Base-by-base conservation (phyloP, 2,329 filamentous ascomycete species). In the Cladorrhinum sp. region DNA sequence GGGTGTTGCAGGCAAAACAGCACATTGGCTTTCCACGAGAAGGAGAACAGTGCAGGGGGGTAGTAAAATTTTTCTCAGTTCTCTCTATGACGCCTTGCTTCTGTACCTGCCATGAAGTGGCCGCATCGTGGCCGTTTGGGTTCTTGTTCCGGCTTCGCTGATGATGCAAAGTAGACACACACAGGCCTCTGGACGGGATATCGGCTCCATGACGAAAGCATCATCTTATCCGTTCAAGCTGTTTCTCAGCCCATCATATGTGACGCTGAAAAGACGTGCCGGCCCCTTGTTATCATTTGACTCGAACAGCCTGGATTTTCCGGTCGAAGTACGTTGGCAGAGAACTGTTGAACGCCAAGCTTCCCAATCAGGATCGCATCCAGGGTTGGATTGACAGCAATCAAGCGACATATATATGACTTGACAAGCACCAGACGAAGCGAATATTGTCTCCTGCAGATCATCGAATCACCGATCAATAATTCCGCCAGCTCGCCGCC, bases 151-250 rank as follows among this genome's bases (percentile, higher is more conserved):
- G 56, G 55, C 59, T 28, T 65, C 57, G 51, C 60, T 64, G 65
- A 68, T 65, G 68, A 68, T 66, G 68, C 68, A 67, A 49, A 63
- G 57, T 39, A 57, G 57, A 59, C 67, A 57, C 59, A 59, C 67
- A 66, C 33, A 5, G 33, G 33, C 9, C 3, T 36, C 12, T 3
- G 62, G 64, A 60, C 67, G 53, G 58, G 62, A 55, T 63, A 63
- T 57, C 58, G 62, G 58, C 59, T 20, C 42, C 16, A 16, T 16
- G 42, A 18, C 3, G n/a, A 21, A 18, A 46, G 10, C n/a, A 21
- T 20, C 8, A 8, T 46, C 7, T 21, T 46, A 3, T 20, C 42
- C 42, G 18, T 46, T 46, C 42, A 20, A 46, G 6, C 14, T 14
- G 14, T 16, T 42, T 42, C 16, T 16, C 36, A 42, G 10, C 36